phyloP scores from a whole-genome alignment of 208 protist species.

The Crithidia thermophila region DNA sequence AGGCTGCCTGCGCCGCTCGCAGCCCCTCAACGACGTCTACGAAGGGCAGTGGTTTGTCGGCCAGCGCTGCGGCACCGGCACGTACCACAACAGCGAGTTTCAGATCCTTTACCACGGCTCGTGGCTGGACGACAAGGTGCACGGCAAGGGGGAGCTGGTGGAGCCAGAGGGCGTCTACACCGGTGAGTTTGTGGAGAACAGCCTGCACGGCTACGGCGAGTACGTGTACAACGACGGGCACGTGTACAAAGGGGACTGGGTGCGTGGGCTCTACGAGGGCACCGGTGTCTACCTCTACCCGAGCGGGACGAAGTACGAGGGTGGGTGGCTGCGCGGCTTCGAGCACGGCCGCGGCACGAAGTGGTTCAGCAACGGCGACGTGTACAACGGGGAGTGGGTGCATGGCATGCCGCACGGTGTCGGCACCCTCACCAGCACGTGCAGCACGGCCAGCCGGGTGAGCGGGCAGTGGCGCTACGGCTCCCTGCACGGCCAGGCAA shows the following conservation, averaged over 20 bases:
- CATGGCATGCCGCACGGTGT: constrained; percentile 70
- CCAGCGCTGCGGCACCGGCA: constrained; percentile 73
- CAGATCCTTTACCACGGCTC: constrained; percentile 78
- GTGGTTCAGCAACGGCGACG: constrained; percentile 80
- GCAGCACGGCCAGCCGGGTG: constrained; percentile 42
- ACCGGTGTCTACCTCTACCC: constrained; percentile 73
- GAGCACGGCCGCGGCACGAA: constrained; percentile 79
- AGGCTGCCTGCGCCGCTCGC: constrained; percentile 58
- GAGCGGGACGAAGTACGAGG: constrained; percentile 77
- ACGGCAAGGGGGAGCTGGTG: constrained; percentile 83
- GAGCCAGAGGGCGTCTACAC: constrained; percentile 81
- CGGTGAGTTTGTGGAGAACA: constrained; percentile 81
- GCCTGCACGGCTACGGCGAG: constrained; percentile 83
- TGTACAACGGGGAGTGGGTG: constrained; percentile 78
- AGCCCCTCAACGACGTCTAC: constrained; percentile 69
- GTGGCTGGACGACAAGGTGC: constrained; percentile 82
- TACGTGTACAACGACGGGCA: constrained; percentile 90
- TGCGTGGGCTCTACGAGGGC: constrained; percentile 72
- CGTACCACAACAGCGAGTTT: constrained; percentile 53
- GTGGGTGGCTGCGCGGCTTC: constrained; percentile 63
- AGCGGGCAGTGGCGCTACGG: constrained; percentile 84
- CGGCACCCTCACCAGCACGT: constrained; percentile 67
- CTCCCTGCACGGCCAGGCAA: constrained; percentile 56
- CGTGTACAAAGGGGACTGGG: constrained; percentile 92
- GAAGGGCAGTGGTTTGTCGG: constrained; percentile 90